phyloP scores from a whole-genome alignment of 371 early-diverging fungal genomes.

The Rhizopus arrhizus region DNA sequence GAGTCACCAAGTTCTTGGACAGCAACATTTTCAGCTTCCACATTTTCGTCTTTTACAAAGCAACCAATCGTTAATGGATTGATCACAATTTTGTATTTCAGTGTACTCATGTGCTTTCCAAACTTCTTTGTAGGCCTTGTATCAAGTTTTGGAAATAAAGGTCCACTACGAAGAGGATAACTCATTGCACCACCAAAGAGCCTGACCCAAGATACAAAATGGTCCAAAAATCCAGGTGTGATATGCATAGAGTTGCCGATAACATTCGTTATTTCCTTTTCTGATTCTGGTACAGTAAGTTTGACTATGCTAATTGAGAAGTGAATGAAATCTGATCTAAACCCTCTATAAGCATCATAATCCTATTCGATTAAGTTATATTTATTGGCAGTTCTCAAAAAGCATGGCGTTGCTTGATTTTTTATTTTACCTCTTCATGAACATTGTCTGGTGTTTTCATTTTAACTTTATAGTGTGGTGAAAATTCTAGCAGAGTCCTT shows the following conservation, averaged over 20 bases:
- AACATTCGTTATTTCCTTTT: constrained; percentile 17
- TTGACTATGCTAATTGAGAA: constrained; percentile 50
- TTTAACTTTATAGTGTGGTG: constrained; percentile 57
- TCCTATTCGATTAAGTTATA: constrained; percentile 21
- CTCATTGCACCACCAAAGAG: constrained; percentile 48
- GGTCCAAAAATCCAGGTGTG: constrained; percentile 35
- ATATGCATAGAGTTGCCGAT: constrained; percentile 43
- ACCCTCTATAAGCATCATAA: constrained; percentile 65
- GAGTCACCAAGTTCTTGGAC: constrained; percentile 39
- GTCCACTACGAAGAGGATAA: constrained; percentile 33
- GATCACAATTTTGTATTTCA: constrained; percentile 48
- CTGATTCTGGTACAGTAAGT: constrained; percentile 3
- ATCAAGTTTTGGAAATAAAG: constrained; percentile 35
- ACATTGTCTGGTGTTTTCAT: constrained; percentile 45
- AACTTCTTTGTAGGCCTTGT: constrained; percentile 32
- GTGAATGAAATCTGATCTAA: constrained; percentile 62
- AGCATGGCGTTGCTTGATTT: background rate
- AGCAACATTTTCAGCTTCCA: constrained; percentile 12
- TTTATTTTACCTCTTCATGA: constrained; percentile 16
- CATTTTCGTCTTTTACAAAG: constrained; percentile 37
- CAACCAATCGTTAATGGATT: constrained; percentile 33
- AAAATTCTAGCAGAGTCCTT: constrained; percentile 45
- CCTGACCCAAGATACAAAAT: constrained; percentile 39
- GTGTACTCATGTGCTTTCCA: constrained; percentile 44
- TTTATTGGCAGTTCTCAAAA: background rate